Percentiles rank a stretch among this genome's conserved stretches.
These are phyloP conservation scores for Acanthamoeba lenticulata DNA, from an alignment of 208 protist genomes.

Conservation along the genomic window DNA sequence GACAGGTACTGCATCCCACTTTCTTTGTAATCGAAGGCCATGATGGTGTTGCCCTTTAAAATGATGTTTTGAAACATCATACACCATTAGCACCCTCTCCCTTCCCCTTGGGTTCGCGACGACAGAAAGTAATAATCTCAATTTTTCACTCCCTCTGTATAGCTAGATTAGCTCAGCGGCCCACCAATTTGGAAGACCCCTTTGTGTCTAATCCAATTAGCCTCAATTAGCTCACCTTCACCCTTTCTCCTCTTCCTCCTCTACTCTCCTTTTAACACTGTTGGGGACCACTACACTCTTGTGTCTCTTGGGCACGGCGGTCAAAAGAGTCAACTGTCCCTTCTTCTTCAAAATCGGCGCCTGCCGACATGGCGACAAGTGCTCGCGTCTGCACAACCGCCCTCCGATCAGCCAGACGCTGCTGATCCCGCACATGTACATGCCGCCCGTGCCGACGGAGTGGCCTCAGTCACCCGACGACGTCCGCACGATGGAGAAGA, in stretches of 20 bases:
- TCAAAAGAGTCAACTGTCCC: slow-evolving; percentile 71
- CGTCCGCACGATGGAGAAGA: neutral
- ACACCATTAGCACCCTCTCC: too few relatives aligned
- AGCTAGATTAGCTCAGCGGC: neutral
- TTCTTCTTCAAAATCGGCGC: slow-evolving; percentile 85
- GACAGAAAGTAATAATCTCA: neutral
- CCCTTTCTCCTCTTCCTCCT: neutral
- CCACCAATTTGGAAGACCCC: neutral
- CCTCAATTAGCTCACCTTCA: neutral
- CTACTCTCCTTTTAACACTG: neutral
- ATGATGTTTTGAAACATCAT: too few relatives aligned
- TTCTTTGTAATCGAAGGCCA: too few relatives aligned
- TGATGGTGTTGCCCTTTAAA: too few relatives aligned
- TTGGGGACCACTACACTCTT: neutral
- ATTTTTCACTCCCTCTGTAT: neutral
- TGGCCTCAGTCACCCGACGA: slow-evolving; percentile 19
- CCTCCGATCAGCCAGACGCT: slow-evolving; percentile 78
- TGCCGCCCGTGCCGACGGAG: neutral
- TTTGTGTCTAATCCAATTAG: neutral
- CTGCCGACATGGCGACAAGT: slow-evolving; percentile 83
- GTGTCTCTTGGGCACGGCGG: neutral
- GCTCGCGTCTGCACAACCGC: slow-evolving; percentile 78
- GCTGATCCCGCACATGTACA: slow-evolving; percentile 77
- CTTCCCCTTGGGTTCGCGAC: neutral
- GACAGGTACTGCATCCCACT: neutral